Percentiles rank a stretch among this genome's conserved stretches.
These are phyloP conservation scores for Piper longum DNA, from an alignment of 164 flowering plant species.

Conservation along the genomic window DNA sequence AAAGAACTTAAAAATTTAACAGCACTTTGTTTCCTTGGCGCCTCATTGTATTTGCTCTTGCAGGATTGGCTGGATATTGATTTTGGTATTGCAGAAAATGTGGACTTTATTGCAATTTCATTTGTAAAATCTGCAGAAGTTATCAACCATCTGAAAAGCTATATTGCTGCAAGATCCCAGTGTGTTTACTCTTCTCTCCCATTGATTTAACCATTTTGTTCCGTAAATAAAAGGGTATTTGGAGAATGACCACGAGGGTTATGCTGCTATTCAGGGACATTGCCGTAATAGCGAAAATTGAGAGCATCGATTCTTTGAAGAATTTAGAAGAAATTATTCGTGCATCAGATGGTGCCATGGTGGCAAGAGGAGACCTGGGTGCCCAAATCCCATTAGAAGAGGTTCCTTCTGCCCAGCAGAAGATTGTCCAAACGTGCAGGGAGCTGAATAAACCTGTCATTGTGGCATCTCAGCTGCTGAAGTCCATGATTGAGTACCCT, in stretches of 20 bases:
- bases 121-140: conserved; percentile 96
- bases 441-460: conserved; percentile 82
- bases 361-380: conserved; percentile 91
- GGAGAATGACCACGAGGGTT: no score
- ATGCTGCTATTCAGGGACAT: conserved; percentile 24
- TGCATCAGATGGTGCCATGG: conserved; percentile 90
- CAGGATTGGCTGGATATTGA: conserved; percentile 99
- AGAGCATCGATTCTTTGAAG: conserved; percentile 57
- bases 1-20: background rate
- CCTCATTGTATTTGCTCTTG: background rate
- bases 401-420: conserved; percentile 64
- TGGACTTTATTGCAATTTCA: conserved; percentile 89
- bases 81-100: conserved; percentile 87
- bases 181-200: conserved; percentile 8
- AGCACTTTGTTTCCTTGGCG: background rate
- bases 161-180: conserved; percentile 77
- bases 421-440: conserved; percentile 46
- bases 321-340: conserved; percentile 56
- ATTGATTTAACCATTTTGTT: background rate
- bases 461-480: conserved; percentile 89
- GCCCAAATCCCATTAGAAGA: conserved; percentile 81
- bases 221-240: no score
- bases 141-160: conserved; percentile 79
- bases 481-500: conserved; percentile 89
- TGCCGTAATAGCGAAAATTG: conserved; percentile 75